Evolutionary conservation across 1,284 basidiomycete genomes (phyloP).

Genomic region (Ustilago curta): DNA sequence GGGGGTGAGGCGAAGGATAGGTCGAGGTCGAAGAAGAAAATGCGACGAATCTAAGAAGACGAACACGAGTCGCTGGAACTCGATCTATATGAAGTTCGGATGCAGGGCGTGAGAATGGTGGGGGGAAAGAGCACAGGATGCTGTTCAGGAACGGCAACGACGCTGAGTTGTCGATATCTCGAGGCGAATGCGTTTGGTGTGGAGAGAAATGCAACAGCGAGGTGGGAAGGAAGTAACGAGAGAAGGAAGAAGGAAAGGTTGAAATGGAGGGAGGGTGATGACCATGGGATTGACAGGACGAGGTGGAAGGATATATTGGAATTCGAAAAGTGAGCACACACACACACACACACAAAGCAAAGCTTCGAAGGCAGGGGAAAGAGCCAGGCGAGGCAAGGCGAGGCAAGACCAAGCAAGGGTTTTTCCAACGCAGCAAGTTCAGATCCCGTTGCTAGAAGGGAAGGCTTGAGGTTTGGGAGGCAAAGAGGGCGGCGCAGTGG

Average conservation of each 20-base stretch:
- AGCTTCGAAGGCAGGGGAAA: not conserved
- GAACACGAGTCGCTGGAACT: no score
- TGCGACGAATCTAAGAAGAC: no score
- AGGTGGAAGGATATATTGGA: constrained; percentile 34
- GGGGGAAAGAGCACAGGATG: not conserved
- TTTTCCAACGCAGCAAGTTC: not conserved
- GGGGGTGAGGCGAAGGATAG: no score
- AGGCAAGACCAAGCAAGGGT: no score
- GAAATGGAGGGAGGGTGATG: constrained; percentile 7
- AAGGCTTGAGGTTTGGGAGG: constrained; percentile 2
- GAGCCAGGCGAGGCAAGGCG: not conserved
- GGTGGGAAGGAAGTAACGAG: constrained; percentile 1
- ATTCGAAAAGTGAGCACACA: constrained; percentile 6
- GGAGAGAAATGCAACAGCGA: not conserved
- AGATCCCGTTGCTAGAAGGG: constrained; percentile 6
- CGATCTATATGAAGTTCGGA: no score
- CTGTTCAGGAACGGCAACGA: not conserved
- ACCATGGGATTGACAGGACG: constrained; percentile 9
- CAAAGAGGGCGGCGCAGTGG: not conserved
- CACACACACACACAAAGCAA: no score
- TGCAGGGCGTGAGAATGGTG: not conserved
- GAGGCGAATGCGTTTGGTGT: not conserved
- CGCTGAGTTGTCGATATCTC: not conserved
- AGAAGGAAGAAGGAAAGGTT: constrained; percentile 3
- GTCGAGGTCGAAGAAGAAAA: no score